Percentiles rank a stretch among this genome's conserved stretches.
These are phyloP conservation scores for Diutina neorugosa DNA, from an alignment of 1,139 yeast species.

Conservation along the genomic window DNA sequence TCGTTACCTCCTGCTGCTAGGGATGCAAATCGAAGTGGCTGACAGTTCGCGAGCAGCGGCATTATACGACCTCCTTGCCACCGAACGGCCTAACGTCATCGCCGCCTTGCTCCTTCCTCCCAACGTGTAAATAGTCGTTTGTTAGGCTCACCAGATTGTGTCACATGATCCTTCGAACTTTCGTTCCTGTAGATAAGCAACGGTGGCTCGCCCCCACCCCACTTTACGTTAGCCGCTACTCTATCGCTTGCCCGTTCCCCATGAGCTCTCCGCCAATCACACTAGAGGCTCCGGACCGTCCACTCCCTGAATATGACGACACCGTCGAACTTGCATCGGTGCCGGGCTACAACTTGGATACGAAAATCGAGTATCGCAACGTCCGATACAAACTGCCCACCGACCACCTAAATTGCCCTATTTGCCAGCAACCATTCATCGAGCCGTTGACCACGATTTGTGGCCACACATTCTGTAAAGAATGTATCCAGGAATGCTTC, in stretches of 20 bases:
- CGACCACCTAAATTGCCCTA: conserved; percentile 47
- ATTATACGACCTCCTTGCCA: conserved; percentile 62
- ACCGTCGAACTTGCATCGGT: background rate
- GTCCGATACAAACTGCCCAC: conserved; percentile 23
- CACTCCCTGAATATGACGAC: background rate
- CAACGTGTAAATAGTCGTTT: conserved; percentile 23
- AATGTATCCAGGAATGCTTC: conserved; percentile 38
- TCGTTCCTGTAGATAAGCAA: background rate
- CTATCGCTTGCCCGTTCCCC: background rate
- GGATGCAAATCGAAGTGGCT: conserved; percentile 58
- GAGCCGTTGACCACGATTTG: conserved; percentile 45
- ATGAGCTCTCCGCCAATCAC: background rate
- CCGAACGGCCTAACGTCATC: conserved; percentile 64
- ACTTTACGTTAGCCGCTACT: background rate
- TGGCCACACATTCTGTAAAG: conserved; percentile 49
- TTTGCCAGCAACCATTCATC: conserved; percentile 46
- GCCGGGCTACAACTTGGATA: background rate
- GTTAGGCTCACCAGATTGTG: background rate
- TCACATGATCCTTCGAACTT: background rate
- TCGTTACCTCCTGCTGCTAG: conserved; percentile 38
- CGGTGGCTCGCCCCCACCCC: background rate
- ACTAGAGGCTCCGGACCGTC: background rate
- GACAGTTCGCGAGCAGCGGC: conserved; percentile 58
- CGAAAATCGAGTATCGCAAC: conserved; percentile 17
- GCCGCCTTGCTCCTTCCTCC: conserved; percentile 68